Base-by-base conservation (phyloP, 2,329 filamentous ascomycete genomes). In the Ascochyta clinopodiicola region DNA sequence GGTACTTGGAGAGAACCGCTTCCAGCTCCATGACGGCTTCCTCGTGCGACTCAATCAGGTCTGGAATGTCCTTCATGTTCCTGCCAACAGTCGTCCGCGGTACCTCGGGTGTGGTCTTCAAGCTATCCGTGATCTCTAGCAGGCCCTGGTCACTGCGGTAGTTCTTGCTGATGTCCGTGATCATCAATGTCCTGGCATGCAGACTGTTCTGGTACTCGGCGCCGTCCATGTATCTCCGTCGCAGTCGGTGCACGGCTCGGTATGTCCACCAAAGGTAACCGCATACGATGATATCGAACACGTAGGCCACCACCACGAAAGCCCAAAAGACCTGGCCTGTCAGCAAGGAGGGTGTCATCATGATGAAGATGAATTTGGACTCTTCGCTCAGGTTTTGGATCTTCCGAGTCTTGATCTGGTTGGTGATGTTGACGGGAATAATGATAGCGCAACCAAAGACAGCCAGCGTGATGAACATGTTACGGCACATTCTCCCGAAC, bases 221-320 rank as follows among this genome's bases (percentile, higher is more conserved):
- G 65, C 87, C 94, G 68, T 94, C 85, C 67, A 96, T 94, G 69
- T 96, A 97, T 37, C 84, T 79, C 56, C 91, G 86, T 59, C 93
- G 85, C 61, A 99, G 77, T 31, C 80, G 78, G 15, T 87, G 76
- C 19, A 99, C 83, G 43, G 86, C 88, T 29, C 84, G 83, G 75
- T 98, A 98, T 69, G 96, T 98, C 79, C 84, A 88, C 92, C 92
- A 99, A 25, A 99, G 78, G 64, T 96, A 96, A 49, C 83, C 88
- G 54, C 85, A 87, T 13, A 97, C 82, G 19, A 92, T 83, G n/a
- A 88, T 72, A 72, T 94, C 88, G 71, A 92, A 90, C 0, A 87
- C 59, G 79, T 84, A 88, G 4, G 85, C 82, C 46, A 82, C 77
- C 3, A 81, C 74, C 4, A 88, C 83, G 63, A 86, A 84, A 38